phyloP scores from a whole-genome alignment of 192 early-diverging fungal genomes.

The Mortierella alpina region DNA sequence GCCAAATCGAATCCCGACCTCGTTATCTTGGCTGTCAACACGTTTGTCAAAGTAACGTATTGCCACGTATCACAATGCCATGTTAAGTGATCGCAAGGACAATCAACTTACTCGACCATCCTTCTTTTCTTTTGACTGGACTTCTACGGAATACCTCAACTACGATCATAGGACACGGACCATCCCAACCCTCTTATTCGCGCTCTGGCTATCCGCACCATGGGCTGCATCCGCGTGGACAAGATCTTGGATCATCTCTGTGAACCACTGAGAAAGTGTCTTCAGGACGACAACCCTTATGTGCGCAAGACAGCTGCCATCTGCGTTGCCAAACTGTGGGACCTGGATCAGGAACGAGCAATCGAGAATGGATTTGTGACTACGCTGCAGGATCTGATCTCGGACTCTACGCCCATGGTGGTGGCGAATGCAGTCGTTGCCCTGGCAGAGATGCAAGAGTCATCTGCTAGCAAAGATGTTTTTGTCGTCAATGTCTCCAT shows the following conservation, averaged over 20 bases:
- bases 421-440: conserved; percentile 96
- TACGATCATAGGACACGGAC: conserved; percentile 81
- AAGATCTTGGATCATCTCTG: conserved; percentile 94
- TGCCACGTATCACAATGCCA: not conserved
- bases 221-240: conserved; percentile 97
- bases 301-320: conserved; percentile 97
- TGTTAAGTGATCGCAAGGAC: not conserved
- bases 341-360: conserved; percentile 86
- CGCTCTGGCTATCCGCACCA: conserved; percentile 96
- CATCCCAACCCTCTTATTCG: conserved; percentile 95
- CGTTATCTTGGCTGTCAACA: conserved; percentile 96
- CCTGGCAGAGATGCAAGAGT: conserved; percentile 89
- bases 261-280: conserved; percentile 91
- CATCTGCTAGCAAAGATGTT: conserved; percentile 71
- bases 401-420: conserved; percentile 97
- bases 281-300: conserved; percentile 95
- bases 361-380: conserved; percentile 95
- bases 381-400: conserved; percentile 86
- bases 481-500: conserved; percentile 79
- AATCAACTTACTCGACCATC: not conserved
- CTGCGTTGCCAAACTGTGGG: conserved; percentile 96
- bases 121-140: not conserved
- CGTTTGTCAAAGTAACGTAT: conserved; percentile 89
- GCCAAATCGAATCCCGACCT: conserved; percentile 96
- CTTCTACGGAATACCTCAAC: not conserved